phyloP scores from a whole-genome alignment of 2,329 filamentous ascomycete genomes.

The Aspergillus candidus region DNA sequence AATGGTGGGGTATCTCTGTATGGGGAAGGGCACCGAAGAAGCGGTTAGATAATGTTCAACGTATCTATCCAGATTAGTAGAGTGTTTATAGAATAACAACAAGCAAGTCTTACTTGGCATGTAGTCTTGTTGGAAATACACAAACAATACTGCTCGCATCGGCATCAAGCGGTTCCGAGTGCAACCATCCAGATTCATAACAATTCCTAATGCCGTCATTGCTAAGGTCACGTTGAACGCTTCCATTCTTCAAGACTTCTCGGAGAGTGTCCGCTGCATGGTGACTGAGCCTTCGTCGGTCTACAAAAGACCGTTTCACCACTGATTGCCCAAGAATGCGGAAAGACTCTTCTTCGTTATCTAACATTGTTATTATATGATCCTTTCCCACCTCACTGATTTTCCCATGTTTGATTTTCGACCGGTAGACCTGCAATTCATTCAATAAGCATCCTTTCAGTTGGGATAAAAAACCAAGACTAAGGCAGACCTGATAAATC shows the following conservation, averaged over 20 bases:
- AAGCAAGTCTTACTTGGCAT: slow-evolving; percentile 5
- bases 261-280: slow-evolving; percentile 6
- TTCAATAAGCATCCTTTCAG: too few relatives aligned
- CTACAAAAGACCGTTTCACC: slow-evolving; percentile 5
- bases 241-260: slow-evolving; percentile 6
- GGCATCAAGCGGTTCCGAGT: slow-evolving; percentile 2
- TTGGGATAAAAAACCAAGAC: too few relatives aligned
- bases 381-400: not conserved
- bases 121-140: slow-evolving; percentile 7
- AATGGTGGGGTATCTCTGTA: slow-evolving; percentile 6
- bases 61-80: slow-evolving; percentile 2
- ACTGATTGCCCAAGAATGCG: slow-evolving; percentile 2
- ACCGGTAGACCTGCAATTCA: too few relatives aligned
- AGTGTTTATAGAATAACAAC: not conserved
- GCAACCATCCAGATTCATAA: slow-evolving; percentile 9
- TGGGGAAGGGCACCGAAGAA: slow-evolving; percentile 6
- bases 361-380: not conserved
- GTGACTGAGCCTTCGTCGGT: not conserved
- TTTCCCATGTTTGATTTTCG: not conserved
- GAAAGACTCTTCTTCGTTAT: not conserved
- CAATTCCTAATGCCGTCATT: slow-evolving; percentile 5
- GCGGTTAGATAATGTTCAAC: slow-evolving; percentile 6
- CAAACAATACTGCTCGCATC: slow-evolving; percentile 2
- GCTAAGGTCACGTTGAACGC: slow-evolving; percentile 4
- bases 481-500: too few relatives aligned